A percentile compares a stretch with the other conserved stretches of the same genome.
Conservation (phyloP, 2,329 filamentous ascomycete species). For the Byssoonygena ceratinophila region DNA sequence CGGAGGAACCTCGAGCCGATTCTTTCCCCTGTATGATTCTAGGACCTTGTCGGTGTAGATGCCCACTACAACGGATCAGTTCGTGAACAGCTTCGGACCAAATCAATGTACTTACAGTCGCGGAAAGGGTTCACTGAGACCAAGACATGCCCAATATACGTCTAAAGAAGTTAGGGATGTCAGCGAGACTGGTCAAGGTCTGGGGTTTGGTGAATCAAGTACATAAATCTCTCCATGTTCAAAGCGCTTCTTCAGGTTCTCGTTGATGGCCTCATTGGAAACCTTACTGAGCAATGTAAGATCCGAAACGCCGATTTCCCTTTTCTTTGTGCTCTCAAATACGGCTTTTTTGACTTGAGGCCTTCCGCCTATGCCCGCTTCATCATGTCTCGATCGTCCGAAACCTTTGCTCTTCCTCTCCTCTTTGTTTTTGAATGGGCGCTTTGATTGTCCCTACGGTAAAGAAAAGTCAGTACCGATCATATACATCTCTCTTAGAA, state of each 20-base stretch:
- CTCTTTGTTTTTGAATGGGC: conserved; percentile 29
- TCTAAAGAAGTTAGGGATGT: conserved; percentile 40
- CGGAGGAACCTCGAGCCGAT: conserved; percentile 81
- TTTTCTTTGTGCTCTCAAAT: conserved; percentile 95
- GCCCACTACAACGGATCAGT: conserved; percentile 52
- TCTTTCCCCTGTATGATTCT: conserved; percentile 91
- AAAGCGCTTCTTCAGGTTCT: conserved; percentile 96
- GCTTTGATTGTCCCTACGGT: conserved; percentile 35
- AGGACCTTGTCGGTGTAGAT: conserved; percentile 95
- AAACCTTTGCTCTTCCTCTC: conserved; percentile 36
- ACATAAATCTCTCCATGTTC: conserved; percentile 94
- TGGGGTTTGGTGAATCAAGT: conserved; percentile 32
- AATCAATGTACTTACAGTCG: conserved; percentile 50
- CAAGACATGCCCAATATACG: conserved; percentile 98
- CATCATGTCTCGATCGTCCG: conserved; percentile 35
- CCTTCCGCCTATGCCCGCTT: conserved; percentile 39
- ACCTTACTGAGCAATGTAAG: conserved; percentile 96
- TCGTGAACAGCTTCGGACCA: not conserved
- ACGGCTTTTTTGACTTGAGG: conserved; percentile 86
- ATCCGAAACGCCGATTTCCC: conserved; percentile 97
- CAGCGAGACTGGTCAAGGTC: not conserved
- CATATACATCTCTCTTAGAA: not conserved
- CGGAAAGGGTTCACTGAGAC: conserved; percentile 98
- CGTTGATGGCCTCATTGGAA: conserved; percentile 98
- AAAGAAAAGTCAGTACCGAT: not conserved